phyloP scores from a whole-genome alignment of 2,329 filamentous ascomycete genomes.

The Ophiostoma perfectum region DNA sequence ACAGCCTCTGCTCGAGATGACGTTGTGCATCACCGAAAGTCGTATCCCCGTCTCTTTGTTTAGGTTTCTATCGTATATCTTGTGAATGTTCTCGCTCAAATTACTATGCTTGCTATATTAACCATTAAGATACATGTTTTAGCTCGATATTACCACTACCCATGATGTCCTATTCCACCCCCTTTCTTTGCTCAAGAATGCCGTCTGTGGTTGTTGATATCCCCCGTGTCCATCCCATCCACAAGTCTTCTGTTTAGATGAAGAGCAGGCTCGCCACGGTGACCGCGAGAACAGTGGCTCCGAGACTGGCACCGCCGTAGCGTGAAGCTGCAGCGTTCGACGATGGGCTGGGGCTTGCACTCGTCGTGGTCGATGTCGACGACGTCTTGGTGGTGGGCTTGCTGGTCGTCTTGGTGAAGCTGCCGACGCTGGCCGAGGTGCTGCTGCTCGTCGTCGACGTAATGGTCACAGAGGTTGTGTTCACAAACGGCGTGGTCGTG shows the following conservation, averaged over 20 bases:
- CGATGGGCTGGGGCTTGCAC: conserved; percentile 14
- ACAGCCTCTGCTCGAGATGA: no score
- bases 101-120: no score
- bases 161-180: neutral
- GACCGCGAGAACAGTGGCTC: neutral
- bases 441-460: conserved; percentile 8
- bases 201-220: neutral
- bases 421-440: neutral
- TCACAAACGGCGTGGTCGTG: conserved; percentile 6
- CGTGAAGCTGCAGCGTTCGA: neutral
- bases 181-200: neutral
- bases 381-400: conserved; percentile 9
- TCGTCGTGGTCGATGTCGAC: neutral
- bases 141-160: no score
- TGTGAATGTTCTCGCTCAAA: no score
- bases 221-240: neutral
- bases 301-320: neutral
- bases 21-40: no score
- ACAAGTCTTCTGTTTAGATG: neutral
- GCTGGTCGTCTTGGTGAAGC: conserved; percentile 9
- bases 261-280: neutral
- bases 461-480: conserved; percentile 7
- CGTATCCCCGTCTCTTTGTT: no score
- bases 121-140: no score
- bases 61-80: no score